Base-by-base conservation (phyloP, 1,284 basidiomycete genomes). In the Ceratobasidium sp. region DNA sequence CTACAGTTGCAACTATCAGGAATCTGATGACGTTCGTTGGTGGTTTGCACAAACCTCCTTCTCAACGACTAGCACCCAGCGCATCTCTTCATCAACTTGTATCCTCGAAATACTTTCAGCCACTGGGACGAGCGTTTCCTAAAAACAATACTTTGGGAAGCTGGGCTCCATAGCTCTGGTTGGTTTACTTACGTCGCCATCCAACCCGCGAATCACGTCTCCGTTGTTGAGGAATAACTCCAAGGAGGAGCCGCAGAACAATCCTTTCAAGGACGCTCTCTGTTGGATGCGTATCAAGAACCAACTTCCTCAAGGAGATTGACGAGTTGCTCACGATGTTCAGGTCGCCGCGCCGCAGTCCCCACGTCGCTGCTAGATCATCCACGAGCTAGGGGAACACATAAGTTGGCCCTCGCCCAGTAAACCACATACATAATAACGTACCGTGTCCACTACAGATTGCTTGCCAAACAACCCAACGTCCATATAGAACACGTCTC, bases 401-500 rank as follows among this genome's bases (percentile, higher is more conserved):
- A 66, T 15, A 69, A 8, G n/a, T 50, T 62, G 15, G 48, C 47
- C 5, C 24, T 54, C 41, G 51, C 17, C 36, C 14, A 2, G 15
- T 5, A 11, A 36, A 15, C 11, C 7, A 51, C 54, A 50, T 33
- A 51, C 54, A 50, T 33, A 44, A 29, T 36, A 22, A 78, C 85
- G 66, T 74, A 94, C 95, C 76, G 84, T 86, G 81, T 97, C 93
- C 0, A 96, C 94, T 0, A 87, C 86, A 19, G 83, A 82, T 80
- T 98, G 96, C 3, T 84, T 87, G 74, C 86, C 88, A 83, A 97
- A 98, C 0, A 97, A 84, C 0, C 82, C 78, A 0, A 94, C 90
- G 76, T 97, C 93, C 75, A 89, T 90, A 82, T 98, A 98, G 82
- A 89, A 97, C 22, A 97, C 87, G 80, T 97, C 95, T 9, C 95